These are phyloP conservation scores for Serendipita vermifera DNA, from an alignment of 768 basidiomycete species.

Conservation along the genomic window DNA sequence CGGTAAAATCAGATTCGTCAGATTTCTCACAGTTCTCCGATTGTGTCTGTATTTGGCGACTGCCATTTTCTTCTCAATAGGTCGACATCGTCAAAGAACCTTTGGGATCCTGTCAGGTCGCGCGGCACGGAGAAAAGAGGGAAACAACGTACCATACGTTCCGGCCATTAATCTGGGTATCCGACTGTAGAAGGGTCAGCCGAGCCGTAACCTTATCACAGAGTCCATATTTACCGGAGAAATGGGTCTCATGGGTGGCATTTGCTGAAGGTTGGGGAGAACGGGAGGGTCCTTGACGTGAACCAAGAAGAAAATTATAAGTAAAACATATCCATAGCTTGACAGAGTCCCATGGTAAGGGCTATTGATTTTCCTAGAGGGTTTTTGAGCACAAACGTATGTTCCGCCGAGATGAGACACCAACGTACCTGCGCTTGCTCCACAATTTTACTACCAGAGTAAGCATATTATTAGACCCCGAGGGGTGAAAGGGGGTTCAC, in stretches of 20 bases:
- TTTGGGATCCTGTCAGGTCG: no score
- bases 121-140: no score
- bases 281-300: constrained; percentile 98
- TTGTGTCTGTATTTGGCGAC: constrained; percentile 82
- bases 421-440: constrained; percentile 76
- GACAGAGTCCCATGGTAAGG: constrained; percentile 94
- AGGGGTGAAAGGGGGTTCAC: constrained; percentile 27
- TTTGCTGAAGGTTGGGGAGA: constrained; percentile 88
- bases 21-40: constrained; percentile 75
- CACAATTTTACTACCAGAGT: constrained; percentile 98
- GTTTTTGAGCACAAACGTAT: constrained; percentile 1
- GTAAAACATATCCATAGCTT: constrained; percentile 93
- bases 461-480: background rate
- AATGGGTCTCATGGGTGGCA: constrained; percentile 82
- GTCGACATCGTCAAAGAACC: constrained; percentile 98
- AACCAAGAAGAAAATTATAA: constrained; percentile 94
- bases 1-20: background rate
- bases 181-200: constrained; percentile 37
- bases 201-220: constrained; percentile 14
- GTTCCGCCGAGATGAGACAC: constrained; percentile 7
- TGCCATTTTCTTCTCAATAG: constrained; percentile 83
- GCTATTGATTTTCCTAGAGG: constrained; percentile 84
- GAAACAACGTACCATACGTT: constrained; percentile 68
- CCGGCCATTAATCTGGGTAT: constrained; percentile 64
- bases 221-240: constrained; percentile 40